Base-by-base conservation (phyloP, 164 flowering plant species). In the Aristolochia fimbriata region DNA sequence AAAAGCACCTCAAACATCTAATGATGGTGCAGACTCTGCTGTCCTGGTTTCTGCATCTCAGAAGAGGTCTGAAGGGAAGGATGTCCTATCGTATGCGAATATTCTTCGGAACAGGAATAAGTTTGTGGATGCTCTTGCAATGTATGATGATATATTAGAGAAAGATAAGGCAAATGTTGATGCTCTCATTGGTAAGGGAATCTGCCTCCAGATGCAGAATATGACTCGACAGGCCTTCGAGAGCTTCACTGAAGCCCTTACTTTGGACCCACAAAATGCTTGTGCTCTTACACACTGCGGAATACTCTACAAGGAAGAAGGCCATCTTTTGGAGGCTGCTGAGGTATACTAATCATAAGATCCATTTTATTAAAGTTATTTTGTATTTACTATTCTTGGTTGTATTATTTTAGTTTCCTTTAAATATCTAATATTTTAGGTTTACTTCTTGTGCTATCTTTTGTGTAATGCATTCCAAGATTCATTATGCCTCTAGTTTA, bases 211-310 rank as follows among this genome's bases (percentile, higher is more conserved):
- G 77, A 87, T 88, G 96, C 95, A 91, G 73, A 85, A 79, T 69
- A 70, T 75, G 79, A 81, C 82, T 41, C 78, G 77, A 63, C 87
- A 64, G 57, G 97, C 99, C 24, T 82, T 91, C 70, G 93, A 88
- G 43, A 83, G 96, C 74, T 94, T 94, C 67, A 15, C 84, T 0
- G 99, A 94, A 69, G 99, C 96, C 6, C 74, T 94, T 58, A 81
- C 62, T 69, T 60, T 91, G 74, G 95, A 94, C 56, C 97, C 96
- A 15, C 82, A 85, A 61, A 91, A 94, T 83, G 85, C 92, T 6
- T 85, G 96, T 65, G 97, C 97, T 46, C 88, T 85, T 19, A 94
- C 99, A 1, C 96, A 94, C 67, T 81, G 88, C 78, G 99, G 99
- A 47, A 88, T 94, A 60, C 68, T 88, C 60, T 88, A 81, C 75